phyloP scores from a whole-genome alignment of 1,139 yeast species.

The Blastobotrys malaysiensis region DNA sequence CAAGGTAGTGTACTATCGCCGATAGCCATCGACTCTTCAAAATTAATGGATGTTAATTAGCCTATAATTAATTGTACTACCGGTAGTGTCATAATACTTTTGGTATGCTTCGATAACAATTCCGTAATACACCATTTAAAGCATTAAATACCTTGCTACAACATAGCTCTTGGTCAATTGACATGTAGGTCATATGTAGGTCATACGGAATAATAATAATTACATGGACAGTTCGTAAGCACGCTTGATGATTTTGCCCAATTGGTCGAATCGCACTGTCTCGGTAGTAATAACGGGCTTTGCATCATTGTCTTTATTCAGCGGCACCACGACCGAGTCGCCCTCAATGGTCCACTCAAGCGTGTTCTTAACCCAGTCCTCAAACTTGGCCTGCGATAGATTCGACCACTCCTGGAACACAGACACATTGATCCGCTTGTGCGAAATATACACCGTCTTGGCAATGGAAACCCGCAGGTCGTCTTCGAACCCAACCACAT shows the following conservation, averaged over 20 bases:
- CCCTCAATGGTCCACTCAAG: slow-evolving; percentile 32
- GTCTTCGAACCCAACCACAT: slow-evolving; percentile 33
- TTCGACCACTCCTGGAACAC: slow-evolving; percentile 34
- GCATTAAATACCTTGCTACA: no score
- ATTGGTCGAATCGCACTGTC: slow-evolving; percentile 33
- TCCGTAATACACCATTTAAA: no score
- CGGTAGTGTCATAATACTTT: no score
- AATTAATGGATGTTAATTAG: no score
- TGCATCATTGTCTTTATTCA: slow-evolving; percentile 31
- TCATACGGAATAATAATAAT: neutral
- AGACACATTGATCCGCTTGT: slow-evolving; percentile 27
- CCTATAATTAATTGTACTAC: no score
- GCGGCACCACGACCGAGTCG: slow-evolving; percentile 27
- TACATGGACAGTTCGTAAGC: slow-evolving; percentile 27
- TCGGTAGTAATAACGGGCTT: slow-evolving; percentile 32
- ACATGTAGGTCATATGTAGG: no score
- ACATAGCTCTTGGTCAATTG: no score
- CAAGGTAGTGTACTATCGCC: no score
- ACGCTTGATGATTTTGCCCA: slow-evolving; percentile 31
- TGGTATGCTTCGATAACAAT: no score
- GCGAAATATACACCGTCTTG: slow-evolving; percentile 30
- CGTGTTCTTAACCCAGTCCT: slow-evolving; percentile 31
- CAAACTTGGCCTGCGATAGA: slow-evolving; percentile 29
- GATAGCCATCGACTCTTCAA: no score
- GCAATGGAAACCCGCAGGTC: slow-evolving; percentile 33